Evolutionary conservation across 331 rosid genomes (phyloP).

Genomic region (Prunus yedoensis): DNA sequence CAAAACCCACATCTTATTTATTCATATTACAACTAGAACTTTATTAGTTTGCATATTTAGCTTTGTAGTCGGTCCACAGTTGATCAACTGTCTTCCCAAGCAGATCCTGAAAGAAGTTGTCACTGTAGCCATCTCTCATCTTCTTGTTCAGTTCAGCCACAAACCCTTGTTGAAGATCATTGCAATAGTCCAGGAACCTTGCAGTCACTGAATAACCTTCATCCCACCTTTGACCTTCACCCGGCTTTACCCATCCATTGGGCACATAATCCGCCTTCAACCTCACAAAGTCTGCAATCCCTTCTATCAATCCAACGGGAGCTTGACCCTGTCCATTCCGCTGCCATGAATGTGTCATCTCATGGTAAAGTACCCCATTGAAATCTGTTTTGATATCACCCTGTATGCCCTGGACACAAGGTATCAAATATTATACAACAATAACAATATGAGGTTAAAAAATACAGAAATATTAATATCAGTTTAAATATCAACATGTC

Average conservation of each 20-base stretch:
- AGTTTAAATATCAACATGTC: too few species aligned
- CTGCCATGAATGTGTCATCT: constrained; percentile 54
- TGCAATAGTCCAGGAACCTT: constrained; percentile 46
- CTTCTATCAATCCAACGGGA: constrained; percentile 26
- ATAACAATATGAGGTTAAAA: too few species aligned
- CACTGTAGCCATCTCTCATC: constrained; percentile 40
- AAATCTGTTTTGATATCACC: constrained; percentile 26
- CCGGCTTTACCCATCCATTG: constrained; percentile 26
- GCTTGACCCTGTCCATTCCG: constrained; percentile 34
- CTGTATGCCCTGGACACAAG: neutral
- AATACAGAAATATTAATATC: too few species aligned
- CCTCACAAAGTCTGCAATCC: constrained; percentile 25
- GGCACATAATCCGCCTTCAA: constrained; percentile 42
- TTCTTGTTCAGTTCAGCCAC: constrained; percentile 48
- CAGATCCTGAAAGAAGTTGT: constrained; percentile 37
- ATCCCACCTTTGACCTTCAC: constrained; percentile 40
- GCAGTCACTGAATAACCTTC: constrained; percentile 48
- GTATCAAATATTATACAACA: too few species aligned
- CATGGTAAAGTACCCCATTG: constrained; percentile 44
- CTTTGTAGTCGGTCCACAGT: constrained; percentile 50
- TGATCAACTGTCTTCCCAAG: constrained; percentile 44
- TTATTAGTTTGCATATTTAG: constrained; percentile 28
- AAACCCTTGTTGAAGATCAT: constrained; percentile 41
- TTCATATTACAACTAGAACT: too few species aligned
- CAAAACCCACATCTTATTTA: too few species aligned